Conservation (phyloP, 2,329 filamentous ascomycete species). For the Dissoconium aciculare region DNA sequence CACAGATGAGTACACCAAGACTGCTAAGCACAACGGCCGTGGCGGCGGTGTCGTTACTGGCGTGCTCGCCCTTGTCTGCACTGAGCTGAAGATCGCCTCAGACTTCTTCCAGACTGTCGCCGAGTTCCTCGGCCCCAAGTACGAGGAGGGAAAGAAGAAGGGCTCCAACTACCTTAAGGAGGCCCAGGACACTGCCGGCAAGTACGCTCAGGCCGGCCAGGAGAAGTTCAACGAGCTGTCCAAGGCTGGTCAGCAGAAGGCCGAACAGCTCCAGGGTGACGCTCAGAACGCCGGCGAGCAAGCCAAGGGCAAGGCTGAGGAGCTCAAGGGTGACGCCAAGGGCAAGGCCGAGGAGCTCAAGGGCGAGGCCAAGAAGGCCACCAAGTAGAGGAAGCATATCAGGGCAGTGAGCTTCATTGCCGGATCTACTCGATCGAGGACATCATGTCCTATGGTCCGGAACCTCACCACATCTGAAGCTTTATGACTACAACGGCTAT, state of each 20-base stretch:
- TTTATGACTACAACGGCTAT: too few species aligned
- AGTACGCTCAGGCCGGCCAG: slow-evolving; percentile 15
- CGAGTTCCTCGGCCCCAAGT: slow-evolving; percentile 21
- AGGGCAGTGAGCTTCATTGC: too few species aligned
- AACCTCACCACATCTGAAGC: too few species aligned
- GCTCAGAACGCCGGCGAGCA: slow-evolving; percentile 17
- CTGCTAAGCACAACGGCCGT: slow-evolving; percentile 20
- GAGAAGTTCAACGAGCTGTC: slow-evolving; percentile 16
- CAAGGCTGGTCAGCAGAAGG: slow-evolving; percentile 18
- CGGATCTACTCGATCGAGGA: too few species aligned
- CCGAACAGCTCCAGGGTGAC: slow-evolving; percentile 15
- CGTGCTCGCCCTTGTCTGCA: slow-evolving; percentile 22
- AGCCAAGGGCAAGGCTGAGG: slow-evolving; percentile 17
- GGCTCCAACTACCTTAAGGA: slow-evolving; percentile 16
- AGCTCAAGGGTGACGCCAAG: slow-evolving; percentile 16
- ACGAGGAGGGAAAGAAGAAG: slow-evolving; percentile 24
- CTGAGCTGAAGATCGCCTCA: slow-evolving; percentile 21
- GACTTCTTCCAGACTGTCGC: slow-evolving; percentile 22
- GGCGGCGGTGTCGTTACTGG: slow-evolving; percentile 17
- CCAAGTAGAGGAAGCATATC: too few species aligned
- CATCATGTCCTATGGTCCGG: too few species aligned
- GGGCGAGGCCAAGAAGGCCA: slow-evolving; percentile 8
- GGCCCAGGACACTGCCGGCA: slow-evolving; percentile 16
- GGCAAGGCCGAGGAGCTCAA: slow-evolving; percentile 13
- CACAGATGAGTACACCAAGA: slow-evolving; percentile 26